Evolutionary conservation across 2,329 filamentous ascomycete genomes (phyloP), one percentile per base, ranked within the genome.

Genomic region (Knufia petricola): DNA sequence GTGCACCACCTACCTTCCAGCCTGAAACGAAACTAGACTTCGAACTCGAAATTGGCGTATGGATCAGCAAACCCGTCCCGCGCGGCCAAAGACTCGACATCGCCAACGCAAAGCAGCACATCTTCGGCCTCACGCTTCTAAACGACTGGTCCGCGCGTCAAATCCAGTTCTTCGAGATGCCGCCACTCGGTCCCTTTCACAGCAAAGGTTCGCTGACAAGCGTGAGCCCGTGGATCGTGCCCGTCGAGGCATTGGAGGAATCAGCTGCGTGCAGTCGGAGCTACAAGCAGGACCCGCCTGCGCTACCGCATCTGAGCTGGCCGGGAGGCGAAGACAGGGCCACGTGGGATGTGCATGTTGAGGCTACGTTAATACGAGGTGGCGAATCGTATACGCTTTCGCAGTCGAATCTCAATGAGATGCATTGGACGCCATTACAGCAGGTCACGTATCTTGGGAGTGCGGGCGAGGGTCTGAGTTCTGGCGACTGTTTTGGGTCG

Each of bases 141-240:
- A 57, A 57, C 23, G 55, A 57, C 46, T 57, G 55, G 55, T 52
- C 51, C 3, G 74, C 77, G n/a, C 67, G 78, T 13, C 78, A 81
- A 57, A 77, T 82, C 15, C 78, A 82, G 59, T 70, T 63, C 0
- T 66, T 76, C 20, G 79, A 82, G 54, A 81, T 82, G 77, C 66
- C 66, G 1, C 77, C 77, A 0, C 63, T 81, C 0, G 79, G 78
- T 0, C 77, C 78, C 0, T 72, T 81, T 50, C 77, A 80, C 46
- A 70, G 70, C 1, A 82, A 82, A 60, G 75, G 72, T 21, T 76
- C 78, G 23, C 70, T 69, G 3, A 82, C 77, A 0, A 70, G 68
- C 1, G 71, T 82, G 15, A 75, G 72, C 0, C 76, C 78, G 0
- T 82, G 78, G 78, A 64, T 81, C 20, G 61, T 81, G 2, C 77